Base-by-base conservation (phyloP, 371 early-diverging fungal genomes). In the Mortierella sp. region DNA sequence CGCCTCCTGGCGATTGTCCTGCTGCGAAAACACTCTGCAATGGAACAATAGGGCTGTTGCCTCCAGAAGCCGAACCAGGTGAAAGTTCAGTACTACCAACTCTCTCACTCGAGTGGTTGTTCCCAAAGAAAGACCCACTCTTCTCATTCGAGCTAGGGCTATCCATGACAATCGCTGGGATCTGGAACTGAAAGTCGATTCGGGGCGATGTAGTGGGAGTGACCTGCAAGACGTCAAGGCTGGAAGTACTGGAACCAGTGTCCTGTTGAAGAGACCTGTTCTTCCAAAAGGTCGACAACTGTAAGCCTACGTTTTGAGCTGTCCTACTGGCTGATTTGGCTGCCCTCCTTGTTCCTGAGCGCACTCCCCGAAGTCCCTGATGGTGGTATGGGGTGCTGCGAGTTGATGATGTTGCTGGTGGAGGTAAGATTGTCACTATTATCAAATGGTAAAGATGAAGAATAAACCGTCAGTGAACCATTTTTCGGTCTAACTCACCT, bases 371-470 rank as follows among this genome's bases (percentile, higher is more conserved):
- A 42, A 68, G 10, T 19, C 75, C 73, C 28, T 48, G 76, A 14
- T 74, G 76, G 21, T 58, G 74, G 52, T 81, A 79, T 13, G 79
- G 81, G 2, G 79, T 73, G 16, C 63, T 52, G 21, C 84, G 84
- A 11, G n/a, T 45, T 13, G 78, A 75, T 0, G 76, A 48, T 14
- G 70, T 63, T 28, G 65, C 47, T 44, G 85, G 74, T 16, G 70
- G 45, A 11, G 84, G 81, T 45, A 82, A 45, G 42, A 77, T 80
- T 14, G 72, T 75, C n/a, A 80, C 86, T 82, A 78, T 7, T 13
- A n/a, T 54, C 8, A 26, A 75, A 47, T 28, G 3, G 8, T 21
- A 60, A 60, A 28, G 2, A 31, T 48, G 13, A 70, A 31, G 38
- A 55, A 72, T 1, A 0, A 14, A 47, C 34, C 21, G 65, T 65